phyloP scores from a whole-genome alignment of 768 basidiomycete genomes.

The Pisolithus orientalis region DNA sequence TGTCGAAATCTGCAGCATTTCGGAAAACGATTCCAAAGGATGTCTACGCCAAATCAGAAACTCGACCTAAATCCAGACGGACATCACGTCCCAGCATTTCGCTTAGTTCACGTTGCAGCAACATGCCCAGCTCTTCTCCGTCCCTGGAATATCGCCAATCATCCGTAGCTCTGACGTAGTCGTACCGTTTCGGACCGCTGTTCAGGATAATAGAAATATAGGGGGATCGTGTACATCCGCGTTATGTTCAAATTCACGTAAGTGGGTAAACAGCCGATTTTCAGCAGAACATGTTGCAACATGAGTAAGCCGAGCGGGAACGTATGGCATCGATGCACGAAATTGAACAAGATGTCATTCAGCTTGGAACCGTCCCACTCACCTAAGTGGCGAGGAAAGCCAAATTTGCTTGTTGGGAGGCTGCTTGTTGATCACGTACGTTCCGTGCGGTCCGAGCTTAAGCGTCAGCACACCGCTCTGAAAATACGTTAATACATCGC shows the following conservation, averaged over 20 bases:
- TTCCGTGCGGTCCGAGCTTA: slow-evolving; percentile 66
- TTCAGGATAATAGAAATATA: background rate
- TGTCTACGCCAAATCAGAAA: slow-evolving; percentile 19
- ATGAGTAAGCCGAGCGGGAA: too few species aligned
- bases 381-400: slow-evolving; percentile 89
- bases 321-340: background rate
- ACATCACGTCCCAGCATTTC: slow-evolving; percentile 31
- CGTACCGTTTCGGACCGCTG: slow-evolving; percentile 92
- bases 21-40: background rate
- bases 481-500: slow-evolving; percentile 8
- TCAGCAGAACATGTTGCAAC: background rate
- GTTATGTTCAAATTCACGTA: background rate
- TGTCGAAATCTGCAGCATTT: background rate
- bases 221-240: background rate
- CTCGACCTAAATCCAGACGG: slow-evolving; percentile 22
- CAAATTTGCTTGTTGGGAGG: slow-evolving; percentile 97
- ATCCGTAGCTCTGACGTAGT: slow-evolving; percentile 51
- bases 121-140: slow-evolving; percentile 46
- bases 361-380: slow-evolving; percentile 11
- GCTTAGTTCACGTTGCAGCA: slow-evolving; percentile 69
- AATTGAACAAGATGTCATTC: background rate
- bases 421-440: slow-evolving; percentile 96
- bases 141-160: slow-evolving; percentile 79
- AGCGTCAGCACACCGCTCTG: slow-evolving; percentile 92
- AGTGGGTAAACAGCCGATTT: background rate